These are phyloP conservation scores for Scutellaria baicalensis DNA, from an alignment of 257 asterid genomes.

Conservation along the genomic window DNA sequence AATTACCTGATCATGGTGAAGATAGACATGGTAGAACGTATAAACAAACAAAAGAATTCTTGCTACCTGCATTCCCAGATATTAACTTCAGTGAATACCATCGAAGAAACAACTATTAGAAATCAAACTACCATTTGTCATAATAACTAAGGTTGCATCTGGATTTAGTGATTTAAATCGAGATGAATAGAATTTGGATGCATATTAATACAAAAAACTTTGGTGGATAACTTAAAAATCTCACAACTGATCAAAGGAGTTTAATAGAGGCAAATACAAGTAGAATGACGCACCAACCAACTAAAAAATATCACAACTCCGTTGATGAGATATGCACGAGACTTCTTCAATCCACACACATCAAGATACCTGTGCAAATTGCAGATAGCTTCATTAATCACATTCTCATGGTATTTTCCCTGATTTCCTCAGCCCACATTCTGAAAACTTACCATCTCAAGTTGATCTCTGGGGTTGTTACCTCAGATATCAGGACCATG, in stretches of 20 bases:
- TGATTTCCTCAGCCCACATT: neutral
- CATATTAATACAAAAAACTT: no score
- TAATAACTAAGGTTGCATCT: no score
- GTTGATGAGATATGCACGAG: constrained; percentile 62
- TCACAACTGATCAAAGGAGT: neutral
- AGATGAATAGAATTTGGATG: no score
- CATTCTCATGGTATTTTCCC: neutral
- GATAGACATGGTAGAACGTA: constrained; percentile 75
- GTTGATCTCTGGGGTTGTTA: constrained; percentile 91
- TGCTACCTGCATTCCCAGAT: constrained; percentile 71
- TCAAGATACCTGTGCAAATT: constrained; percentile 73
- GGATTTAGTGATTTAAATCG: no score
- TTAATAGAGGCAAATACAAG: neutral
- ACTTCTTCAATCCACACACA: constrained; percentile 77
- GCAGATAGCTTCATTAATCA: constrained; percentile 21
- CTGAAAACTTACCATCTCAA: constrained; percentile 66
- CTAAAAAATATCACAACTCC: constrained; percentile 76
- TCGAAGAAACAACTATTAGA: neutral
- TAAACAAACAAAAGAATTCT: constrained; percentile 82
- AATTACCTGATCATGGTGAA: constrained; percentile 71
- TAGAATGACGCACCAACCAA: constrained; percentile 68
- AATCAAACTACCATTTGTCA: neutral
- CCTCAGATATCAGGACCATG: constrained; percentile 95
- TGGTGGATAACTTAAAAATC: no score
- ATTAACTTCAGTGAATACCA: constrained; percentile 1